Percentiles rank a stretch among this genome's conserved stretches.
phyloP scores from a whole-genome alignment of 495 filamentous ascomycete species.

The Articulospora tetracladia region DNA sequence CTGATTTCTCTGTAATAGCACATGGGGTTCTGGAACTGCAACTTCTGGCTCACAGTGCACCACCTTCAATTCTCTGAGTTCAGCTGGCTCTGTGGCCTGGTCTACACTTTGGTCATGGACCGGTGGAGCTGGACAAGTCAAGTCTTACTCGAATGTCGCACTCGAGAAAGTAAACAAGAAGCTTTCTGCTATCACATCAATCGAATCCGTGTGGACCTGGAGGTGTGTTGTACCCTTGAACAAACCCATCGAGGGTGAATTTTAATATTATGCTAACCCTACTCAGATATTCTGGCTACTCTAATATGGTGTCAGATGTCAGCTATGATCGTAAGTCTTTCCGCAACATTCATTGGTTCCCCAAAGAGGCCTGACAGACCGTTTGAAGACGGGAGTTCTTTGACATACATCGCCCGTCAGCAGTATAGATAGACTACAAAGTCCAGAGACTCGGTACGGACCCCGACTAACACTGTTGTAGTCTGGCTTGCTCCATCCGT shows the following conservation, averaged over 20 bases:
- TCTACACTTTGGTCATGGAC: slow-evolving; percentile 53
- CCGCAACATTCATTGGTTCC: too few species aligned
- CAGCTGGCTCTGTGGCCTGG: slow-evolving; percentile 43
- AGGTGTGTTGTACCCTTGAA: slow-evolving; percentile 39
- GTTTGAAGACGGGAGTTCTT: too few species aligned
- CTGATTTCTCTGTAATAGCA: too few species aligned
- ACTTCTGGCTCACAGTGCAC: slow-evolving; percentile 57
- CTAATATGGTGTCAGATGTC: slow-evolving; percentile 51
- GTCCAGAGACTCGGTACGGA: too few species aligned
- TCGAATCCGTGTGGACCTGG: slow-evolving; percentile 52
- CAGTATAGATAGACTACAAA: too few species aligned
- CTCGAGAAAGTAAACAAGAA: slow-evolving; percentile 39
- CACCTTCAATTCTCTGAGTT: slow-evolving; percentile 40
- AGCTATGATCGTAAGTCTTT: slow-evolving; percentile 64
- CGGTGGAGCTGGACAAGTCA: slow-evolving; percentile 46
- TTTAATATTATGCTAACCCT: too few species aligned
- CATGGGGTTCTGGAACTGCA: slow-evolving; percentile 43
- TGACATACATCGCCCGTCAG: too few species aligned
- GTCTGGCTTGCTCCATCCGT: slow-evolving; percentile 51
- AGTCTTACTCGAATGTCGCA: slow-evolving; percentile 53
- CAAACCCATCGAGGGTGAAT: too few species aligned
- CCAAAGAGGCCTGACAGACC: too few species aligned
- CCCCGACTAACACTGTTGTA: too few species aligned
- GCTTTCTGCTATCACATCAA: slow-evolving; percentile 44
- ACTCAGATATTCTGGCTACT: slow-evolving; percentile 48